phyloP scores from a whole-genome alignment of 306 rosid species.

The Pueraria montana region DNA sequence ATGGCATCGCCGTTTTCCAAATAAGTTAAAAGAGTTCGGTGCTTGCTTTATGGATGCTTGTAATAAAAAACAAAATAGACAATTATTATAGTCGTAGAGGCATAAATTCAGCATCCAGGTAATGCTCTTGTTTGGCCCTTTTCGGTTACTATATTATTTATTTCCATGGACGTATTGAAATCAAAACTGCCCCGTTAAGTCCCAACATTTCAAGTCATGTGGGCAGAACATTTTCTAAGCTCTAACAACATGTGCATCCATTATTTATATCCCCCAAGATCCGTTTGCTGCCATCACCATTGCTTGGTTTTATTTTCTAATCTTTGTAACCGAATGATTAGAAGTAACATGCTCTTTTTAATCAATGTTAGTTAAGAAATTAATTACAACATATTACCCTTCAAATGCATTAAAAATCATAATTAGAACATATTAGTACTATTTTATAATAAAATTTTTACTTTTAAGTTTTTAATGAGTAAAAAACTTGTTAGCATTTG shows the following conservation, averaged over 20 bases:
- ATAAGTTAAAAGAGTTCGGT: too few relatives aligned
- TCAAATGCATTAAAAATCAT: too few relatives aligned
- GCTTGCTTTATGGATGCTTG: too few relatives aligned
- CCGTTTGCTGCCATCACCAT: not conserved
- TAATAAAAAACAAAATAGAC: too few relatives aligned
- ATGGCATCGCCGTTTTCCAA: too few relatives aligned
- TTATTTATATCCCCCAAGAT: not conserved
- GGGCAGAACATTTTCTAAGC: not conserved
- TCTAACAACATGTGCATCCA: not conserved
- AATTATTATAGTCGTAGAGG: too few relatives aligned
- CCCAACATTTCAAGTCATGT: slow-evolving; percentile 14
- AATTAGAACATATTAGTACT: too few relatives aligned
- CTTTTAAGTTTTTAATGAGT: not conserved
- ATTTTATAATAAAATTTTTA: too few relatives aligned
- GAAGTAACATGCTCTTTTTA: not conserved
- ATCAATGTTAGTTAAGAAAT: too few relatives aligned
- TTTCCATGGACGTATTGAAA: too few relatives aligned
- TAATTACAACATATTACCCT: too few relatives aligned
- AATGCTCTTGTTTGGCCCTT: not conserved
- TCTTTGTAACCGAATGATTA: not conserved
- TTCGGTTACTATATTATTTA: not conserved
- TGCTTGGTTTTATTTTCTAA: too few relatives aligned
- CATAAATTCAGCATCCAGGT: not conserved
- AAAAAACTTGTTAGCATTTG: not conserved
- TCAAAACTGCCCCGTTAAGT: slow-evolving; percentile 1